Evolutionary conservation across 2,329 filamentous ascomycete genomes (phyloP).

Genomic region (Pyrenophora teres): DNA sequence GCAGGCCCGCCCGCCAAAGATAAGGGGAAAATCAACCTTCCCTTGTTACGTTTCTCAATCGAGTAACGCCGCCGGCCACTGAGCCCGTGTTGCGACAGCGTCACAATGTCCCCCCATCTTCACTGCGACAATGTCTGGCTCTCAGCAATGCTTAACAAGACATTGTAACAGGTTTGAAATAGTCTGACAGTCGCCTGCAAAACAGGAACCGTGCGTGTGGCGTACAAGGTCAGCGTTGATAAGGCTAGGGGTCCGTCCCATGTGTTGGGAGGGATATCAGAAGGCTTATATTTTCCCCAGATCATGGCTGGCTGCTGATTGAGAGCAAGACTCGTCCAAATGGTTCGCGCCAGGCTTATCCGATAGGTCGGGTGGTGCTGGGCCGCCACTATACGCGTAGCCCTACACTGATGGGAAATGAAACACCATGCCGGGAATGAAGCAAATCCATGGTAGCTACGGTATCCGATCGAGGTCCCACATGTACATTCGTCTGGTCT

Average conservation of each 20-base stretch:
- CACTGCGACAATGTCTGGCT: too few species aligned
- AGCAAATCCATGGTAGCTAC: neutral
- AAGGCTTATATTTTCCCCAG: constrained; percentile 34
- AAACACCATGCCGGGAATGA: neutral
- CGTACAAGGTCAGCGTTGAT: constrained; percentile 33
- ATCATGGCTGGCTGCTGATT: constrained; percentile 31
- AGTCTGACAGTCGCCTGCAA: constrained; percentile 7
- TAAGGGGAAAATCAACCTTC: constrained; percentile 28
- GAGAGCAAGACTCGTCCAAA: constrained; percentile 13
- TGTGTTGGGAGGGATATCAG: constrained; percentile 25
- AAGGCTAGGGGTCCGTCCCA: constrained; percentile 29
- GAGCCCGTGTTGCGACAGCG: constrained; percentile 15
- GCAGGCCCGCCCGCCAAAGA: constrained; percentile 26
- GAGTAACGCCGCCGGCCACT: constrained; percentile 40
- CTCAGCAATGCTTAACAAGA: too few species aligned
- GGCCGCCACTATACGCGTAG: constrained; percentile 6
- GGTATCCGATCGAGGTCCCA: neutral
- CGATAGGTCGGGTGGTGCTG: constrained; percentile 8
- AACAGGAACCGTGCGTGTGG: constrained; percentile 27
- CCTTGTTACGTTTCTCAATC: constrained; percentile 32
- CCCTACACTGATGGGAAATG: constrained; percentile 1
- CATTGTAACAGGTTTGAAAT: neutral
- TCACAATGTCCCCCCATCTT: neutral
- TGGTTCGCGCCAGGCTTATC: constrained; percentile 5
- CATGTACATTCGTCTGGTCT: neutral